A percentile compares a stretch with the other conserved stretches of the same genome.
phyloP scores from a whole-genome alignment of 371 early-diverging fungal species.

The Syncephalis fuscata region DNA sequence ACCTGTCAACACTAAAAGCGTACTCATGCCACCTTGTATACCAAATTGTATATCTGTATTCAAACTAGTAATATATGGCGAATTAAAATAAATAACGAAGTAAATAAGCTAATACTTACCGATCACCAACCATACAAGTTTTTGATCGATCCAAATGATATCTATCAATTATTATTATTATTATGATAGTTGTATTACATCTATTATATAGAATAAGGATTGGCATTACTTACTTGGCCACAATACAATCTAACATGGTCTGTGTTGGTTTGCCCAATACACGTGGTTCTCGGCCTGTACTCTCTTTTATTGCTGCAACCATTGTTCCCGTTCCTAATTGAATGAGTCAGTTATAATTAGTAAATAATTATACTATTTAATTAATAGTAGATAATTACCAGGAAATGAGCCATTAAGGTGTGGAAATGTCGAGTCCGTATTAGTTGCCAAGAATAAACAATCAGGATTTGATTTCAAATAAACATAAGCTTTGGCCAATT shows the following conservation, averaged over 20 bases:
- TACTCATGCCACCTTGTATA: slow-evolving; percentile 61
- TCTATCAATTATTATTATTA: no score
- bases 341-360: background rate
- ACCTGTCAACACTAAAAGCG: slow-evolving; percentile 87
- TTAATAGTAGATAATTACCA: slow-evolving; percentile 21
- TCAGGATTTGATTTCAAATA: slow-evolving; percentile 54
- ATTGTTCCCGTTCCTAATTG: slow-evolving; percentile 67
- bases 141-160: slow-evolving; percentile 56
- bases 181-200: no score
- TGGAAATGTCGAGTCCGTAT: slow-evolving; percentile 82
- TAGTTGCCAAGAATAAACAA: slow-evolving; percentile 82
- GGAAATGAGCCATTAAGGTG: slow-evolving; percentile 53
- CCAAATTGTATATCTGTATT: slow-evolving; percentile 96
- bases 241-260: slow-evolving; percentile 81
- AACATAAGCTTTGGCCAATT: slow-evolving; percentile 77
- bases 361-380: background rate
- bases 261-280: slow-evolving; percentile 88
- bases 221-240: slow-evolving; percentile 30
- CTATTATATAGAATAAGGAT: no score
- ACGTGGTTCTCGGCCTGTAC: slow-evolving; percentile 55
- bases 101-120: slow-evolving; percentile 18
- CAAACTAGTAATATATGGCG: slow-evolving; percentile 18
- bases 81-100: no score
- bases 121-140: slow-evolving; percentile 95
- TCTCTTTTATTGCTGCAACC: slow-evolving; percentile 46